Evolutionary conservation across 352 stramenopile species (phyloP), one percentile per base, ranked within the genome.

Genomic region (Phytopythium delawarense): DNA sequence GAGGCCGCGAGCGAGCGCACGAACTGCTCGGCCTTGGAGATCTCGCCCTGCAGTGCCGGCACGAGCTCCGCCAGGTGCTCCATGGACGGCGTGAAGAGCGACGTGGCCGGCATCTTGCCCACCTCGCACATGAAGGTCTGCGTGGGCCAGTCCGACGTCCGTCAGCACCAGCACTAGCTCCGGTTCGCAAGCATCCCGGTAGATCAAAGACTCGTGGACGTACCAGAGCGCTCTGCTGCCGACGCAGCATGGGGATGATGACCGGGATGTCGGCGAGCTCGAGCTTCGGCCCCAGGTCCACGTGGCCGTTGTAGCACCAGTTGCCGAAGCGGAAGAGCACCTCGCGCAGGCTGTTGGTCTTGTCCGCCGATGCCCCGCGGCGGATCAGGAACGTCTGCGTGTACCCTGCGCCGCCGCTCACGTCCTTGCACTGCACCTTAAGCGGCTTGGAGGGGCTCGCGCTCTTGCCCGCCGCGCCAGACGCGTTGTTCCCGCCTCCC

Each of bases 301-400:
- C 91, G 63, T 91, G 79, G 2, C 94, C 93, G 60, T 91, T 94
- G 83, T 98, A 98, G 76, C 93, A 98, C 95, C 95, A 98, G 65
- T 87, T 96, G 37, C 95, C 95, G 65, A 98, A 98, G 57, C 93
- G 82, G 66, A 98, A 98, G 34, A 98, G 82, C 50, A 98, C 92
- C 55, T 98, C 88, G n/a, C 91, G 84, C 34, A 96, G 78, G 59
- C 75, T 94, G 18, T 60, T 63, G 40, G 54, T 63, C 35, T 65
- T 64, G 55, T 76, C 71, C 25, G 69, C 51, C 21, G 70, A 76
- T 6, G 74, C 72, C 4, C 81, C 91, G 40, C 84, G 84, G 25
- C 82, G 82, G 52, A 93, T 94, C 56, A 93, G 75, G 55, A 94
- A 94, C 7, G 84, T 94, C 55, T 94, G 84, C 64, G 87, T 94